phyloP scores from a whole-genome alignment of 306 rosid species.

The Cicer chorassanicum region DNA sequence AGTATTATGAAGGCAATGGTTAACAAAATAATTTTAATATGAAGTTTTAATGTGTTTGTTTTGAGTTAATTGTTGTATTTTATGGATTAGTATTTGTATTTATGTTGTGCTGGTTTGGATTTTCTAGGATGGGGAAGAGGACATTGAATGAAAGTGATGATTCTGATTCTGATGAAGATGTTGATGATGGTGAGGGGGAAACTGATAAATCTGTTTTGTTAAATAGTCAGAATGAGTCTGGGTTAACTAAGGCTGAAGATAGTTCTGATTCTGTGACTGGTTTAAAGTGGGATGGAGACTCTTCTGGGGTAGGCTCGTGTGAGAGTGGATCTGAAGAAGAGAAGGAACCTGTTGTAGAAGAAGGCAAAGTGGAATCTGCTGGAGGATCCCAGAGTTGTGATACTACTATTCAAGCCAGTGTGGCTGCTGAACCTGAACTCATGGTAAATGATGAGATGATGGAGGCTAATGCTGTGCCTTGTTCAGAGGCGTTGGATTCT shows the following conservation, averaged over 20 bases:
- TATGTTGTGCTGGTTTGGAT: constrained; percentile 27
- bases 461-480: constrained; percentile 38
- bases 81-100: constrained; percentile 42
- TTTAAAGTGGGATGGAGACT: constrained; percentile 54
- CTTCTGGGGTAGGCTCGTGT: constrained; percentile 56
- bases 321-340: constrained; percentile 87
- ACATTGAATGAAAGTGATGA: constrained; percentile 73
- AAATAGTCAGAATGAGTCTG: constrained; percentile 57
- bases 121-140: constrained; percentile 88
- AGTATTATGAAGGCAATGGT: neutral
- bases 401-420: constrained; percentile 26
- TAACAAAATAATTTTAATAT: neutral
- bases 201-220: constrained; percentile 62
- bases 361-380: constrained; percentile 47
- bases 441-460: constrained; percentile 42
- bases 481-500: constrained; percentile 44
- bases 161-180: constrained; percentile 62
- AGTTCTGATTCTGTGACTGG: constrained; percentile 74
- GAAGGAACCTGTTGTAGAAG: constrained; percentile 56
- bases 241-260: constrained; percentile 63
- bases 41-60: neutral
- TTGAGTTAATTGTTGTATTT: neutral
- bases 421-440: constrained; percentile 44
- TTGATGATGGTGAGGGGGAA: constrained; percentile 52
- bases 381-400: constrained; percentile 45